Percentiles rank a stretch among this genome's conserved stretches.
Conservation (phyloP, 257 asterid genomes). For the Handroanthus guayacan region DNA sequence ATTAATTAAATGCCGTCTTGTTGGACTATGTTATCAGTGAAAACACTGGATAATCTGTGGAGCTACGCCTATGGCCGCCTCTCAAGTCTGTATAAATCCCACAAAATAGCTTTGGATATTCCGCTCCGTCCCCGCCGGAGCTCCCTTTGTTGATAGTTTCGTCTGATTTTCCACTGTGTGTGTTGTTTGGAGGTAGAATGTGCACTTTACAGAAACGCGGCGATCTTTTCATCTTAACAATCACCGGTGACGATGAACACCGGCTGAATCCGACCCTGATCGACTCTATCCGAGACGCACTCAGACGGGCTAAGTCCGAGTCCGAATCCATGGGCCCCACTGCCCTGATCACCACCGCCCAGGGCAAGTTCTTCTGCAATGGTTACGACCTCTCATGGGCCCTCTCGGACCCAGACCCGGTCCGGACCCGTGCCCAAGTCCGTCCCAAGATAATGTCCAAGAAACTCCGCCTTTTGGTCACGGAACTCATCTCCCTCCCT, state of each 20-base stretch:
- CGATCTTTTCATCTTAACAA: slow-evolving; percentile 62
- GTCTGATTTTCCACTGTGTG: too few relatives aligned
- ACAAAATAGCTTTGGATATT: too few relatives aligned
- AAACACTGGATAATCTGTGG: too few relatives aligned
- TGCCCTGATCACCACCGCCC: slow-evolving; percentile 72
- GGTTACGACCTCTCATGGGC: slow-evolving; percentile 80
- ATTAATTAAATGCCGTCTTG: too few relatives aligned
- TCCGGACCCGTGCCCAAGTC: slow-evolving; percentile 2
- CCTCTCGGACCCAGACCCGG: slow-evolving; percentile 37
- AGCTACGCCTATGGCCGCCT: too few relatives aligned
- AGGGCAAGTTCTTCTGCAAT: slow-evolving; percentile 78
- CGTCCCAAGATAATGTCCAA: slow-evolving; percentile 47
- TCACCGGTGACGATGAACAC: slow-evolving; percentile 67
- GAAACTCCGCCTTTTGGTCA: slow-evolving; percentile 58
- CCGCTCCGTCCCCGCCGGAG: too few relatives aligned
- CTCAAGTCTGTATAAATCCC: too few relatives aligned
- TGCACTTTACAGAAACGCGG: slow-evolving; percentile 59
- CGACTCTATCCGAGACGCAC: slow-evolving; percentile 59
- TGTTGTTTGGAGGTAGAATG: slow-evolving; percentile 34
- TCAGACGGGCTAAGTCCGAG: slow-evolving; percentile 45
- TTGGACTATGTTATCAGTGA: too few relatives aligned
- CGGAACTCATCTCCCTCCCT: slow-evolving; percentile 63
- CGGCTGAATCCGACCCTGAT: slow-evolving; percentile 64
- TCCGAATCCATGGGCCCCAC: slow-evolving; percentile 44
- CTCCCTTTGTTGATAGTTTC: too few relatives aligned